Base-by-base conservation (phyloP, 495 filamentous ascomycete genomes). In the Coniosporium apollinis region DNA sequence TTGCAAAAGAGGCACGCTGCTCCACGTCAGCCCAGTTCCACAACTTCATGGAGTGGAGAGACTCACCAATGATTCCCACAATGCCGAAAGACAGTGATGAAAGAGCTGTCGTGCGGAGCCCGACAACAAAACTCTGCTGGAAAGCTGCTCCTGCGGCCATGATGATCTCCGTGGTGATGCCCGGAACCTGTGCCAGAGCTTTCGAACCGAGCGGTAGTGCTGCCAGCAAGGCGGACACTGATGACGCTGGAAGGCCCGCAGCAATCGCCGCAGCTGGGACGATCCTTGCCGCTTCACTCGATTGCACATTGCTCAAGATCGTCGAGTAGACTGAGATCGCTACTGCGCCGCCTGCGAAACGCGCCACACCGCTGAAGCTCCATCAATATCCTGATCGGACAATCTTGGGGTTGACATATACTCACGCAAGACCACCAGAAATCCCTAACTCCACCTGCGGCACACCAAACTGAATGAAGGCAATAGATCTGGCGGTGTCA, bases 341-440 rank as follows among this genome's bases (percentile, higher is more conserved):
- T 13, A 55, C 38, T 9, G 49, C 46, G 19, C 56, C 56, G 8
- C 54, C 54, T 7, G 54, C 51, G 29, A 45, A 52, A 6, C 55
- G 44, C 22, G 49, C 51, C 3, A 48, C 44, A 19, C 51, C 45
- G 19, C 32, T 41, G 8, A 44, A 22, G 18, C 39, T 37, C 16
- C 33, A n/a, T n/a, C n/a, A n/a, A n/a, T n/a, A n/a, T n/a, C n/a
- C n/a, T n/a, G n/a, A n/a, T n/a, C n/a, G n/a, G n/a, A n/a, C n/a
- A n/a, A 38, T n/a, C 8, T 15, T 17, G 30, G 18, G 13, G 15
- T 14, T 13, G 14, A 19, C 9, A 6, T 15, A 16, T n/a, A 37
- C 43, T 37, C 34, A 17, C n/a, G 44, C 35, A 21, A 53, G 35
- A 15, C 38, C 47, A 10, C 47, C 53, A 25, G 48, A 41, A 14